phyloP scores from a whole-genome alignment of 2,329 filamentous ascomycete genomes.

The Talaromyces piceae region DNA sequence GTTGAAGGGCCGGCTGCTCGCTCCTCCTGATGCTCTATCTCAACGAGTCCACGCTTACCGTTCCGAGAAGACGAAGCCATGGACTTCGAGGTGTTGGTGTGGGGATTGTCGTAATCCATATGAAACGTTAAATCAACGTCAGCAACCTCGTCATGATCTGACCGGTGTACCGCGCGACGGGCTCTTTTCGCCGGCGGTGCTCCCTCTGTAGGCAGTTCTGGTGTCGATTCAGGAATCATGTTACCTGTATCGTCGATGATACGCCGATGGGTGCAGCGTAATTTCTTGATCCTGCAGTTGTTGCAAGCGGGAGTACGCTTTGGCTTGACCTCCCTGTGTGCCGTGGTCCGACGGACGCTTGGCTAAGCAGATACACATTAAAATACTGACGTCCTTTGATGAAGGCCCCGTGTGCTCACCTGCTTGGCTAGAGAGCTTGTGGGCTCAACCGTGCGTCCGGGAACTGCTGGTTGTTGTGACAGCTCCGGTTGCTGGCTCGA shows the following conservation, averaged over 20 bases:
- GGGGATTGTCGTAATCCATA: not conserved
- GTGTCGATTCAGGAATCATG: too few species aligned
- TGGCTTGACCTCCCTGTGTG: not conserved
- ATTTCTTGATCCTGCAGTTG: not conserved
- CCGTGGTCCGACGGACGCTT: not conserved
- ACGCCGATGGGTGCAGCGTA: slow-evolving; percentile 2
- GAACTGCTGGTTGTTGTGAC: too few species aligned
- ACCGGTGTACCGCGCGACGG: not conserved
- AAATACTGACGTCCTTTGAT: not conserved
- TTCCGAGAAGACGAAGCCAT: not conserved
- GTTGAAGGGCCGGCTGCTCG: not conserved
- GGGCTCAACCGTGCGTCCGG: too few species aligned
- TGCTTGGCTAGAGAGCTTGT: too few species aligned
- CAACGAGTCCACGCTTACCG: not conserved
- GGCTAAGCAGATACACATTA: not conserved
- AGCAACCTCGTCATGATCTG: not conserved
- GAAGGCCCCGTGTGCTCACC: not conserved
- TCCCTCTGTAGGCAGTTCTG: not conserved
- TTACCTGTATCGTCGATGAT: not conserved
- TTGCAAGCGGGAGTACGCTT: not conserved
- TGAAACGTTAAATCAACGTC: too few species aligned
- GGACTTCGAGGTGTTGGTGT: too few species aligned
- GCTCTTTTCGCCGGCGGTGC: not conserved
- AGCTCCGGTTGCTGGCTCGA: too few species aligned
- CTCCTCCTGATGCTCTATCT: not conserved